Percentiles rank a stretch among this genome's conserved stretches.
These are phyloP conservation scores for Ambrosiella xylebori DNA, from an alignment of 2,329 filamentous ascomycete genomes.

Conservation along the genomic window DNA sequence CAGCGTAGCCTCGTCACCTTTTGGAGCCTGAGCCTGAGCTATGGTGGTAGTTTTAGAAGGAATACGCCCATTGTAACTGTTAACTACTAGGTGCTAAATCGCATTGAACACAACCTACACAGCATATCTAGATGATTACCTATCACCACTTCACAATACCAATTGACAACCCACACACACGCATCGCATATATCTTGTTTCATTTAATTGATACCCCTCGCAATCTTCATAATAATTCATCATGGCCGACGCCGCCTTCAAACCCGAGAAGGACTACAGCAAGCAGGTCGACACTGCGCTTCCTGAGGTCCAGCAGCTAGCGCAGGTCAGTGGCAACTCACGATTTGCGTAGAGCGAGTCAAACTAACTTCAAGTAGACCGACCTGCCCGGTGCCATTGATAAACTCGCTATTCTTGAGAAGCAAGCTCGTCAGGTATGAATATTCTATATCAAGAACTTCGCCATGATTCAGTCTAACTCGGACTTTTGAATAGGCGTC, in stretches of 20 bases:
- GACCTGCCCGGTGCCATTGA: slow-evolving; percentile 81
- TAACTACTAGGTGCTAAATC: not conserved
- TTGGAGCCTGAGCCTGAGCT: slow-evolving; percentile 8
- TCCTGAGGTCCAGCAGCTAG: slow-evolving; percentile 76
- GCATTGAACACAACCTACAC: slow-evolving; percentile 1
- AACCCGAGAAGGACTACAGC: slow-evolving; percentile 97
- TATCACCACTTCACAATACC: not conserved
- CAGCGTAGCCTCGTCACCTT: slow-evolving; percentile 12
- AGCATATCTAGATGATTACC: not conserved
- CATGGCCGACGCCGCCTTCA: slow-evolving; percentile 72
- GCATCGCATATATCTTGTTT: not conserved
- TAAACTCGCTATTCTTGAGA: slow-evolving; percentile 81
- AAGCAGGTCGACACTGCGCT: slow-evolving; percentile 89
- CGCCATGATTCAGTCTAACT: slow-evolving; percentile 16
- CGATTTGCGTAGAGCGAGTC: slow-evolving; percentile 42
- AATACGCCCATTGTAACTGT: not conserved
- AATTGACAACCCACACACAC: not conserved
- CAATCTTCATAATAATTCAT: slow-evolving; percentile 4
- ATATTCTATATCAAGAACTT: not conserved
- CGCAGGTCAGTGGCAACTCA: slow-evolving; percentile 47
- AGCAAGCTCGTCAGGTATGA: slow-evolving; percentile 84
- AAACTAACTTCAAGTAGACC: slow-evolving; percentile 27
- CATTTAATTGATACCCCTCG: not conserved
- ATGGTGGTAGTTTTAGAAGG: not conserved
- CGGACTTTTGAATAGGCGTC: slow-evolving; percentile 48